These are phyloP conservation scores for Aspergillus sp. DNA, from an alignment of 2,329 filamentous ascomycete genomes.

Conservation along the genomic window DNA sequence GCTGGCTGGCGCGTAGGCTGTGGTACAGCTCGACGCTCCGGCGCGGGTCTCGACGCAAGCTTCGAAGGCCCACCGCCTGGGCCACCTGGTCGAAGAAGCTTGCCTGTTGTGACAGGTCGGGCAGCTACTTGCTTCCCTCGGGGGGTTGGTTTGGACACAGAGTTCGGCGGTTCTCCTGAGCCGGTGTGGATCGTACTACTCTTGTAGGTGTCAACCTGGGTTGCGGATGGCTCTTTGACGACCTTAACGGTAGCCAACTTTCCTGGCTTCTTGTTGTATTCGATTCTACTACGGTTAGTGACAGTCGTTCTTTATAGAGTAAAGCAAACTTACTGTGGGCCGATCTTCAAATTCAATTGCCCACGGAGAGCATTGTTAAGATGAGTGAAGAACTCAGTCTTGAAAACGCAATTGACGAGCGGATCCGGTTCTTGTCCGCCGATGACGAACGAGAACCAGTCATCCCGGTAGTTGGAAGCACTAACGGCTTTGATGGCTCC, in stretches of 20 bases:
- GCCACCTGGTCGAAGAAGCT: constrained; percentile 87
- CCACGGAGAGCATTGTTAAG: constrained; percentile 77
- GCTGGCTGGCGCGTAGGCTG: constrained; percentile 32
- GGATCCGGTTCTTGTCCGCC: constrained; percentile 89
- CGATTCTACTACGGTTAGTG: constrained; percentile 56
- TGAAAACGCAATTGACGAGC: constrained; percentile 89
- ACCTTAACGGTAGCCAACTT: constrained; percentile 89
- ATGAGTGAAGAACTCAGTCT: constrained; percentile 96
- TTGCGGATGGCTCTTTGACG: constrained; percentile 76
- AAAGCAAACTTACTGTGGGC: constrained; percentile 55
- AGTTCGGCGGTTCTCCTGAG: constrained; percentile 78
- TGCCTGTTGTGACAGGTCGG: constrained; percentile 88
- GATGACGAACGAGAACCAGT: constrained; percentile 93
- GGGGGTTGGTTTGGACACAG: constrained; percentile 79
- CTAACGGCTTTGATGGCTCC: constrained; percentile 87
- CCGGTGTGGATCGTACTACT: constrained; percentile 86
- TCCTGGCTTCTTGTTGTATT: constrained; percentile 97
- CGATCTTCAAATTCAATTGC: constrained; percentile 77
- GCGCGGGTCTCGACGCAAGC: constrained; percentile 48
- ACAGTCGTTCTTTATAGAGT: not conserved
- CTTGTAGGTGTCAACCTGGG: constrained; percentile 83
- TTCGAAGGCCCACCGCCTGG: constrained; percentile 78
- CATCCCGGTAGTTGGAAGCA: constrained; percentile 78
- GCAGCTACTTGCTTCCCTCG: constrained; percentile 82
- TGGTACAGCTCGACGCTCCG: constrained; percentile 38